Evolutionary conservation across 2,329 filamentous ascomycete species (phyloP), one percentile per base, ranked within the genome.

Genomic region (Xylaria multiplex): DNA sequence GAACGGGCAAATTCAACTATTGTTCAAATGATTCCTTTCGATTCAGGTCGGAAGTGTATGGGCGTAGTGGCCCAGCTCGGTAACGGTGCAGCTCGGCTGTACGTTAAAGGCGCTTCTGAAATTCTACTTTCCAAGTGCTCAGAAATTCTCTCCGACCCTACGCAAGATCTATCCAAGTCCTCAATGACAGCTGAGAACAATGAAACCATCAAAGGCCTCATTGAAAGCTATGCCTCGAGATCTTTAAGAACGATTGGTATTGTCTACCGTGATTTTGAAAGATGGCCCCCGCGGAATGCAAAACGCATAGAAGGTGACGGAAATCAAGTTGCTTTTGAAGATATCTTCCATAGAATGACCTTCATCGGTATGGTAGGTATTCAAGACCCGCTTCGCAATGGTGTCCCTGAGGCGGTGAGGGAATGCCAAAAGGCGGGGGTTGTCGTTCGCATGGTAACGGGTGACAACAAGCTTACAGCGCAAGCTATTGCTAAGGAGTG

Each of bases 191-290:
- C 81, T 27, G 83, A 86, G 50, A 86, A 89, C 70, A 81, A 82
- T 59, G 79, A 85, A 67, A 84, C 80, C 7, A 77, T 97, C 69
- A 86, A 87, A 70, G 81, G 84, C 24, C 83, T 93, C 54, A 96
- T 97, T 71, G 88, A 90, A 68, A 86, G 84, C 53, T 97, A 97
- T 76, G 93, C 93, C 9, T 88, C 86, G 30, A 86, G 90, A 19
- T 96, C 93, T 7, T 84, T 97, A 37, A 88, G 93, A 69, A 96
- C 93, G 1, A 96, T 97, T 71, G 92, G 90, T 49, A 86, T 97
- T 69, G 84, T 93, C 59, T 96, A 93, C 79, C 90, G 89, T 62
- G 93, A 97, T 72, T 97, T 96, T 71, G 87, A 92, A 27, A 86
- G 87, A 59, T 97, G 93, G 93, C 93, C 94, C 37, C 93, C 93